Conservation (phyloP, 2,329 filamentous ascomycete species). For the Neopestalotiopsis clavispora region DNA sequence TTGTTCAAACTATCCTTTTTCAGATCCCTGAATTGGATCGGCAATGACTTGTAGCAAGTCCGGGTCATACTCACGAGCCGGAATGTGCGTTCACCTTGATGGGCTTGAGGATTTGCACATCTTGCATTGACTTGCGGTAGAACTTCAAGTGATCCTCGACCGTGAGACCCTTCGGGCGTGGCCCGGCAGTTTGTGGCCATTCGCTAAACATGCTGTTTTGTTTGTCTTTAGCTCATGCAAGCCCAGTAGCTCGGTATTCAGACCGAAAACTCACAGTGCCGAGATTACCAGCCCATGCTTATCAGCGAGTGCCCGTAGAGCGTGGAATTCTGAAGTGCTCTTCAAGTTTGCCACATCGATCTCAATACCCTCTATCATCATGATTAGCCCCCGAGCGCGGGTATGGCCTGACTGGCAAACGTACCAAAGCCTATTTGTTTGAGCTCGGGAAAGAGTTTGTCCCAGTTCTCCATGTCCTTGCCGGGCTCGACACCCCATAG, state of each 20-base stretch:
- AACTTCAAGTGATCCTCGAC: slow-evolving; percentile 19
- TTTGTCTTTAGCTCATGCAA: too few relatives aligned
- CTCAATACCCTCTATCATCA: slow-evolving; percentile 8
- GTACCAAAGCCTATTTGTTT: slow-evolving; percentile 10
- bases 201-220: slow-evolving; percentile 20
- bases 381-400: not conserved
- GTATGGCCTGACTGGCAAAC: not conserved
- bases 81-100: slow-evolving; percentile 24
- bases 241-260: too few relatives aligned
- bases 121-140: slow-evolving; percentile 21
- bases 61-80: slow-evolving; percentile 19
- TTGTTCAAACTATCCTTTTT: not conserved
- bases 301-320: not conserved
- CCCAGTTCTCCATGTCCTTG: slow-evolving; percentile 4
- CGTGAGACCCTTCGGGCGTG: slow-evolving; percentile 15
- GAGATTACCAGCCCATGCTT: not conserved
- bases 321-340: not conserved
- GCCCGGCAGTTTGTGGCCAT: slow-evolving; percentile 19
- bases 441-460: slow-evolving; percentile 10
- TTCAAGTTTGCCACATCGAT: not conserved
- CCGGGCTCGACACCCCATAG: slow-evolving; percentile 14
- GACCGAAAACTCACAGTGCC: not conserved
- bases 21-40: not conserved
- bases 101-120: slow-evolving; percentile 18
- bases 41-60: too few relatives aligned